A percentile compares a stretch with the other conserved stretches of the same genome.
These are phyloP conservation scores for Termitomyces sp. DNA, from an alignment of 768 basidiomycete genomes.

Conservation along the genomic window DNA sequence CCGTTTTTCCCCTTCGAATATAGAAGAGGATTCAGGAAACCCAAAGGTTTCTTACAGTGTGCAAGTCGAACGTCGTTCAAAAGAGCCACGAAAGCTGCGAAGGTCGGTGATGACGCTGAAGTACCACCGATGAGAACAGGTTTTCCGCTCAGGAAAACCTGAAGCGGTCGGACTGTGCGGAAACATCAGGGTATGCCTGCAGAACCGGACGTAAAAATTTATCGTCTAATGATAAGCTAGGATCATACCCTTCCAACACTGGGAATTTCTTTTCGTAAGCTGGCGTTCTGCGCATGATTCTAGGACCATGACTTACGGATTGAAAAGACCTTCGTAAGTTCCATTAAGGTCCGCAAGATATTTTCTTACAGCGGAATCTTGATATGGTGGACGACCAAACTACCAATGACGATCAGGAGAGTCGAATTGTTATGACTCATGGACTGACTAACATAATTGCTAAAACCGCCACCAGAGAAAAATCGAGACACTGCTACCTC, in stretches of 20 bases:
- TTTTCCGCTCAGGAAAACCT: conserved; percentile 36
- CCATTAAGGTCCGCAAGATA: conserved; percentile 42
- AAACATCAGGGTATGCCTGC: conserved; percentile 60
- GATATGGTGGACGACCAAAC: conserved; percentile 53
- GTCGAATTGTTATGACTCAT: background rate
- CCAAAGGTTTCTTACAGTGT: conserved; percentile 37
- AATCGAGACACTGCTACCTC: conserved; percentile 44
- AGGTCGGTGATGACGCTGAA: conserved; percentile 58
- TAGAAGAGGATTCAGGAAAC: conserved; percentile 62
- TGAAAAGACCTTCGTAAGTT: conserved; percentile 55
- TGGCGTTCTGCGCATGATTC: background rate
- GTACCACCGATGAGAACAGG: conserved; percentile 49
- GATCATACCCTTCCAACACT: conserved; percentile 48
- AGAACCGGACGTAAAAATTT: background rate
- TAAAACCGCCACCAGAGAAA: conserved; percentile 75
- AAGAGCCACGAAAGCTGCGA: conserved; percentile 58
- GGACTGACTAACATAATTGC: conserved; percentile 49
- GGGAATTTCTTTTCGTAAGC: background rate
- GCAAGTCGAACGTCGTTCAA: conserved; percentile 57
- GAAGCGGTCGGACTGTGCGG: conserved; percentile 51
- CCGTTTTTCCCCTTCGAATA: conserved; percentile 35
- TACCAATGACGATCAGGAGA: conserved; percentile 14
- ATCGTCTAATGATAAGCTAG: background rate
- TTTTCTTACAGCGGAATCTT: conserved; percentile 33
- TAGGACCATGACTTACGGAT: conserved; percentile 33